Evolutionary conservation across 805 yeast genomes (phyloP), one percentile per base, ranked within the genome.

Genomic region (Kazachstania africana): DNA sequence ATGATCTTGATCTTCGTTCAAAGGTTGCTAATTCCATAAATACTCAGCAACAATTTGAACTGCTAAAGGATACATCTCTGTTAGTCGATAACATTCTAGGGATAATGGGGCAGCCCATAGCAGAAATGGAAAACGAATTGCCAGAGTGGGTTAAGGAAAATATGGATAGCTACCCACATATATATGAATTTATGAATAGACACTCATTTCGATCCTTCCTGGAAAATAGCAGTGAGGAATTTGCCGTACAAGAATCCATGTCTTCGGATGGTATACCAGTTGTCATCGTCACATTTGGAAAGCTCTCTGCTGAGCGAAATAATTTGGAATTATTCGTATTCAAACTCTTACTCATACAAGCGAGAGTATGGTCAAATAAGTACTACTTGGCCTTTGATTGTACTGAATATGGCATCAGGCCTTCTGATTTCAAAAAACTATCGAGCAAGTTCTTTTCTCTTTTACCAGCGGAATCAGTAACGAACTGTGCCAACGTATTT

Each of bases 111-210:
- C 69, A 72, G 38, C 84, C 85, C 0, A 61, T 60, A 25, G 58
- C 71, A 28, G 53, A 65, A 18, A 64, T 63, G 24, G 71, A 71
- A 8, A 66, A 70, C 36, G 74, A 71, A 36, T 68, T 75, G 12
- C 72, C 77, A 0, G 59, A 63, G 5, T 60, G 65, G 12, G 63
- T 70, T 21, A 70, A 66, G 34, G 66, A 67, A 27, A 65, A 65
- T 28, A 60, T 57, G 28, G 70, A 67, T 27, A 60, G 54, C 23
- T 67, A 70, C 31, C 53, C 65, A 3, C 70, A 68, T 35, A 59
- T 75, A 19, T 72, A 70, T 43, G 91, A 82, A 37, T 79, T 81
- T 40, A 75, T 83, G 81, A 67, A 72, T 17, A 73, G 72, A 34
- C 66, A 75, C 55, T 62, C 83, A 0, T 57, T 68, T 28, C 65